phyloP scores from a whole-genome alignment of 2,329 filamentous ascomycete species.

The Hymenoscyphus occultus region DNA sequence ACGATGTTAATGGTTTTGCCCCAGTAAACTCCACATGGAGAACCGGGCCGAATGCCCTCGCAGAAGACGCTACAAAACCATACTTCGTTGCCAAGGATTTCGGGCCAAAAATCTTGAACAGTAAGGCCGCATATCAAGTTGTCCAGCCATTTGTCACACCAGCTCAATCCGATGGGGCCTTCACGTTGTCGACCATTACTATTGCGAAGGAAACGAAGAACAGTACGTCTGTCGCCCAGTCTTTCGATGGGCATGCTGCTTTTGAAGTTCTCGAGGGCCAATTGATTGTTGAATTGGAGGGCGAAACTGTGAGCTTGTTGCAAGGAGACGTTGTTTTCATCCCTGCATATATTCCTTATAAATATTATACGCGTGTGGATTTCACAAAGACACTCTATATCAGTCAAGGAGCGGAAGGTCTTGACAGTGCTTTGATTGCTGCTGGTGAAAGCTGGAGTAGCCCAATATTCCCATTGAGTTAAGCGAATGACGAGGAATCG shows the following conservation, averaged over 20 bases:
- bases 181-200: constrained; percentile 45
- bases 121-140: constrained; percentile 41
- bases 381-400: constrained; percentile 27
- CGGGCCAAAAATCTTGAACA: constrained; percentile 45
- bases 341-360: constrained; percentile 36
- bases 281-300: constrained; percentile 37
- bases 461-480: constrained; percentile 23
- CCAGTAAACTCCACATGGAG: constrained; percentile 40
- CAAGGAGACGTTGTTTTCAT: constrained; percentile 42
- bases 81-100: constrained; percentile 46
- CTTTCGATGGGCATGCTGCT: constrained; percentile 36
- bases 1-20: constrained; percentile 43
- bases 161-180: constrained; percentile 41
- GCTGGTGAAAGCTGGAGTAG: constrained; percentile 18
- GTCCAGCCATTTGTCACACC: constrained; percentile 44
- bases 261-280: constrained; percentile 42
- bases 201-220: constrained; percentile 31
- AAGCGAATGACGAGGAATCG: not conserved
- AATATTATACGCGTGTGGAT: constrained; percentile 36
- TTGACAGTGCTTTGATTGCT: constrained; percentile 24
- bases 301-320: constrained; percentile 32
- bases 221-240: constrained; percentile 28
- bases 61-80: constrained; percentile 34
- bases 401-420: constrained; percentile 18
- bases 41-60: constrained; percentile 38